Base-by-base conservation (phyloP, 2,329 filamentous ascomycete genomes). In the Penicillium glabrum region DNA sequence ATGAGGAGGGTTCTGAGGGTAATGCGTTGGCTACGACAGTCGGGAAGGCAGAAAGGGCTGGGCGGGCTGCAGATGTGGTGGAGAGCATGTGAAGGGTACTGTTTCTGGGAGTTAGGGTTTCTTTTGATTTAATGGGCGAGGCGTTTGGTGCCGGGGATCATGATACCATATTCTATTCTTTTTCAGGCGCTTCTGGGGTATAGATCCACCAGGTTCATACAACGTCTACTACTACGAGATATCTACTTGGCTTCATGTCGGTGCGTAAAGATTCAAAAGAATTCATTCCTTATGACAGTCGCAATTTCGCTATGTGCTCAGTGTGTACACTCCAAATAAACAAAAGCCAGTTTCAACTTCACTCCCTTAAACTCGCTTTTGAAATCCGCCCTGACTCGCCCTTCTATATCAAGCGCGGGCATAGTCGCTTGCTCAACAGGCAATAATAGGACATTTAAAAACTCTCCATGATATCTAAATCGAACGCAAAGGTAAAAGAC, bases 1-100 rank as follows among this genome's bases (percentile, higher is more conserved):
- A 63, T 24, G 65, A 67, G 39, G 62, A 58, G 47, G 58, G 63
- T 26, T 57, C 56, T 5, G 68, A 72, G 52, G 68, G 69, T 24
- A 71, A 70, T 58, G 74, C 72, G 9, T 61, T 80, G 53, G 77
- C 79, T 14, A 76, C 75, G 53, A 78, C 79, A 9, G 69, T 80
- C 26, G 79, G 77, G 21, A 79, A 76, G 62, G 73, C 76, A 19
- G 78, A 81, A 61, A 70, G 79, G 53, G 79, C 79, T 33, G 72
- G 68, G 23, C 70, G 69, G 49, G 77, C 76, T 37, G 77, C 72
- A 24, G 78, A 80, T 51, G 77, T 80, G n/a, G 75, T 80, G 56
- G 77, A 80, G 63, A 72, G 71, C 59, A 75, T 77, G 64, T 79
- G 64, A 75, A 54, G 7, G 7, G 26, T 3, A n/a, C 57, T 58